Conservation (phyloP, 208 protist genomes). For the Wallacemonas rigidus region DNA sequence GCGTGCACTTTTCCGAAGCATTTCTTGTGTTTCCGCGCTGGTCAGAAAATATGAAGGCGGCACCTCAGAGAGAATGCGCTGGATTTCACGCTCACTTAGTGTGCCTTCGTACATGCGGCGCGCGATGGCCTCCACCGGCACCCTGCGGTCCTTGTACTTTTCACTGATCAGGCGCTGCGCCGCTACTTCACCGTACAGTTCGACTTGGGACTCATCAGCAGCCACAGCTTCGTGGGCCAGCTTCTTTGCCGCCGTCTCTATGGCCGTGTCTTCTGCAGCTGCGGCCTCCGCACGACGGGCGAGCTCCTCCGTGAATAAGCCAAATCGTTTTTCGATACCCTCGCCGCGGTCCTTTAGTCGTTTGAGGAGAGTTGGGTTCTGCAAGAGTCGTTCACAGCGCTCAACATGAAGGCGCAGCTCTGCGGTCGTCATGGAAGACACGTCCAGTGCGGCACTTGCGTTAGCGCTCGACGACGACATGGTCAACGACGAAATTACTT, state of each 20-base stretch:
- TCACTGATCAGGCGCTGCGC: conserved; percentile 35
- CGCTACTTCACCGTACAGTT: conserved; percentile 25
- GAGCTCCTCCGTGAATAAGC: conserved; percentile 46
- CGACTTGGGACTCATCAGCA: not conserved
- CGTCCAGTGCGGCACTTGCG: conserved; percentile 20
- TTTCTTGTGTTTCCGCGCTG: conserved; percentile 59
- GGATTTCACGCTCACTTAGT: conserved; percentile 76
- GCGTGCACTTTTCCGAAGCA: conserved; percentile 35
- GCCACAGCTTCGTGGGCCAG: not conserved
- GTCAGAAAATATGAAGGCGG: conserved; percentile 75
- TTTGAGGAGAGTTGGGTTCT: conserved; percentile 45
- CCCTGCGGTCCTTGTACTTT: conserved; percentile 55
- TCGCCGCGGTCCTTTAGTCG: conserved; percentile 61
- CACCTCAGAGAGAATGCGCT: conserved; percentile 68
- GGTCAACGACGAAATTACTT: not conserved
- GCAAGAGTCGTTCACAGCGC: conserved; percentile 67
- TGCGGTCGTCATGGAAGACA: conserved; percentile 27
- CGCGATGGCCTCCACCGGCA: conserved; percentile 70
- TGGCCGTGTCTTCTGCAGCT: not conserved
- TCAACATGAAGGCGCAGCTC: conserved; percentile 54
- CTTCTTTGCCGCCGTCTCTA: not conserved
- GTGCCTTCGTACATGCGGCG: conserved; percentile 70
- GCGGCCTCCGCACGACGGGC: conserved; percentile 21
- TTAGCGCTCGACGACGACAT: conserved; percentile 8
- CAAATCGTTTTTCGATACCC: conserved; percentile 45